Evolutionary conservation across 108 stramenopile species (phyloP), one percentile per base, ranked within the genome.

Genomic region (Pseudonitzschia multistriata): DNA sequence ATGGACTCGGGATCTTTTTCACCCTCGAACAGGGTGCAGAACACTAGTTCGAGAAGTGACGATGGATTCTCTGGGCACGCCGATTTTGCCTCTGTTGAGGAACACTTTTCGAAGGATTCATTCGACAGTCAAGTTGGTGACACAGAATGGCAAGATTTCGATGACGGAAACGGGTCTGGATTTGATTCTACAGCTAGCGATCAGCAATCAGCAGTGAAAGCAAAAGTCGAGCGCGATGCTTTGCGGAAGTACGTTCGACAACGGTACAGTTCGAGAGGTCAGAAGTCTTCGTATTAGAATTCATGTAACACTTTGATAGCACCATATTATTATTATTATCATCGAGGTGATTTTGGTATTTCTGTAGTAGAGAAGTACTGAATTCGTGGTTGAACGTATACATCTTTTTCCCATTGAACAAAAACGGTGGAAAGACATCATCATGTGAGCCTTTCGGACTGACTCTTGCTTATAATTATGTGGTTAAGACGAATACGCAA

Each of bases 221-320:
- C 71, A 1, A 28, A 74, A 39, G 75, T 78, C 31, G 83, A 84
- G 62, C 73, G 79, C 21, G 77, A 84, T 55, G 79, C 79, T 27
- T 63, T 84, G 45, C 69, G 83, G 47, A 84, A 84, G 47, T 84
- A 80, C 66, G 79, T 84, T 25, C 66, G 79, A 42, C 81, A 84
- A 56, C 79, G 83, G 57, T 84, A 76, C 49, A 24, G 60, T 29
- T 77, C 66, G 49, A 55, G 55, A 56, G 35, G 40, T 57, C 40
- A 64, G 31, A 59, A 59, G 19, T n/a, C 31, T 10, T 59, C 14
- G 13, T 52, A 24, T 45, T 45, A 45, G 11, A 37, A 8, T 37
- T 8, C 5, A 37, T 37, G 6, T 17, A n/a, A n/a, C n/a, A 13
- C 3, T 10, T 45, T 45, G 17, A 45, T 45, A 45, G 42, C 42